Conservation (phyloP, 2,329 filamentous ascomycete species). For the Paracoccidioides lutzii region DNA sequence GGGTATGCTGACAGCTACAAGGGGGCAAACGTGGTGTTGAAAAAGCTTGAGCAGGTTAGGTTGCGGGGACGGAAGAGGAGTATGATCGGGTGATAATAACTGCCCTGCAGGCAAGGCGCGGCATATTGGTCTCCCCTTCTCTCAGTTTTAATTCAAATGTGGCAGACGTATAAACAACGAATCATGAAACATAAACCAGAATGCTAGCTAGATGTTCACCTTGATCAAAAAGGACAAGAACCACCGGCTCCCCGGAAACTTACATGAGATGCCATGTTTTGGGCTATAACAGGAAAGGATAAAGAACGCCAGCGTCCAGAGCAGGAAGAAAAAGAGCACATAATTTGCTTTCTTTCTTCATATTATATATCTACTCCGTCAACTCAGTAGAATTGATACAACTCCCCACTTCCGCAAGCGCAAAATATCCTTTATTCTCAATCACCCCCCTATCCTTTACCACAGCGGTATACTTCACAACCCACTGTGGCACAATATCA, state of each 20-base stretch:
- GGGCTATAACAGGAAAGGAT: background rate
- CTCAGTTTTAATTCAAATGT: background rate
- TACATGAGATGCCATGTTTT: background rate
- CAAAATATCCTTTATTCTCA: conserved; percentile 97
- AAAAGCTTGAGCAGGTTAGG: conserved; percentile 78
- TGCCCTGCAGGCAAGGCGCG: background rate
- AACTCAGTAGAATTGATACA: conserved; percentile 24
- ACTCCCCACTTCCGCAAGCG: conserved; percentile 57
- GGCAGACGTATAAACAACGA: background rate
- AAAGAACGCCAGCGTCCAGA: conserved; percentile 4
- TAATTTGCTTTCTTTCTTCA: background rate
- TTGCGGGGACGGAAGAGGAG: conserved; percentile 91
- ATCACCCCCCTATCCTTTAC: conserved; percentile 89
- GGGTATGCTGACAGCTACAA: conserved; percentile 65
- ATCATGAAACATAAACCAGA: background rate
- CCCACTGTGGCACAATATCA: conserved; percentile 80
- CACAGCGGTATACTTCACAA: conserved; percentile 93
- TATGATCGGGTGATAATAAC: conserved; percentile 61
- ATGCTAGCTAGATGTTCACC: conserved; percentile 11
- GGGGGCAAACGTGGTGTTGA: conserved; percentile 60
- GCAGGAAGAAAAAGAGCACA: background rate
- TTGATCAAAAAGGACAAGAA: conserved; percentile 9
- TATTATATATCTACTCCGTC: conserved; percentile 6
- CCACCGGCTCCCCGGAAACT: background rate
- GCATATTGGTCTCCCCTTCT: background rate